Percentiles rank a stretch among this genome's conserved stretches.
Conservation (phyloP, 129 eudicot species). For the Pittosporum tobira region DNA sequence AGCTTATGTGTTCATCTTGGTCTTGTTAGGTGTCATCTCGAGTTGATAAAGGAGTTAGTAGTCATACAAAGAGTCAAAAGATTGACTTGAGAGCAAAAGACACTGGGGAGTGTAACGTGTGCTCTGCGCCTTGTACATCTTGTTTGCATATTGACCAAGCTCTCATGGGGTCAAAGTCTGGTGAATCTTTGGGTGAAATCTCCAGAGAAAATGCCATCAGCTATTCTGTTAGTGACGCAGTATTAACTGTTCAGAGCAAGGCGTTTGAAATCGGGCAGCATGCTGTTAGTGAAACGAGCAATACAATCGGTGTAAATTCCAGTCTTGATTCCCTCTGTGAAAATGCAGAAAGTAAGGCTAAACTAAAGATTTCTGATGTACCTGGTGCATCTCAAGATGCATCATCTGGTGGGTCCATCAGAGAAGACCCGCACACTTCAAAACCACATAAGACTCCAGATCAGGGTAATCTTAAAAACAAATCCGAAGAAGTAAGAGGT, state of each 20-base stretch:
- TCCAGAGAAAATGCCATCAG: constrained; percentile 17
- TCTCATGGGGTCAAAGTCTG: constrained; percentile 29
- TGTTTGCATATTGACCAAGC: constrained; percentile 36
- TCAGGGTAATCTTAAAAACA: constrained; percentile 13
- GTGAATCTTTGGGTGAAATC: constrained; percentile 14
- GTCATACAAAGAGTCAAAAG: constrained; percentile 22
- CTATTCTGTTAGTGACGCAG: constrained; percentile 17
- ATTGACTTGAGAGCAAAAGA: constrained; percentile 17
- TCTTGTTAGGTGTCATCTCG: constrained; percentile 35
- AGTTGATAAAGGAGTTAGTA: constrained; percentile 24
- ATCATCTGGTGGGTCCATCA: background rate
- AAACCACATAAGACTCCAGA: constrained; percentile 1
- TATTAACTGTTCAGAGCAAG: constrained; percentile 15
- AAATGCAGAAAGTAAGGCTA: constrained; percentile 38
- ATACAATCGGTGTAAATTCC: constrained; percentile 28
- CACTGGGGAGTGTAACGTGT: constrained; percentile 43
- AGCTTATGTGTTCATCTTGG: constrained; percentile 12
- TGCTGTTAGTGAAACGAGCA: constrained; percentile 34
- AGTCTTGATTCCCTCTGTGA: constrained; percentile 31
- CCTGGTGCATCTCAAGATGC: constrained; percentile 21
- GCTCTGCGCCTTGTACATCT: constrained; percentile 45
- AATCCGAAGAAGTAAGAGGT: constrained; percentile 20
- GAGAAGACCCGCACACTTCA: background rate
- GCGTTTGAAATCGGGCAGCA: constrained; percentile 25
- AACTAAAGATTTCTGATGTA: constrained; percentile 20